Evolutionary conservation across 2,329 filamentous ascomycete genomes (phyloP), one percentile per base, ranked within the genome.

Genomic region (Fusarium sp.): DNA sequence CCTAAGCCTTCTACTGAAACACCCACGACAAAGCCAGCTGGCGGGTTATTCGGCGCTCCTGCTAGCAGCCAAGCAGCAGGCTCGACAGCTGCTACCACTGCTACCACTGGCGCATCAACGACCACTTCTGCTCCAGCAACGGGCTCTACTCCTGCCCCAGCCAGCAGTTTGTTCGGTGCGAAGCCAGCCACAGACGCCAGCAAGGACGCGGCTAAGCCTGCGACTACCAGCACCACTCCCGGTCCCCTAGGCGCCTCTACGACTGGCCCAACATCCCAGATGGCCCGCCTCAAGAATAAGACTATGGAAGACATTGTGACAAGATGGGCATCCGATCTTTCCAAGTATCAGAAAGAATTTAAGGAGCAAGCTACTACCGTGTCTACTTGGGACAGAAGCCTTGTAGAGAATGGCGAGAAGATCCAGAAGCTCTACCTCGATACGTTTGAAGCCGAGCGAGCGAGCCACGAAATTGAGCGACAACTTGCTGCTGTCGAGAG

Each of bases 281-380:
- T 97, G 76, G 96, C 95, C 6, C 91, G 96, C 29, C 86, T 99
- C 40, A 97, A 97, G 85, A 97, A 98, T 81, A 98, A 97, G 83
- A 97, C 95, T 1, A 98, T 99, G 92, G 96, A 99, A 77, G 96
- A 99, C 79, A 98, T 99, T 70, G 94, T 99, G 72, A 98, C 94
- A 6, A 90, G 94, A 32, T 99, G 96, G 96, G 96, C 96, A 3
- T 94, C 94, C 0, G 96, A 98, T 77, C 85, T 99, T 52, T 92
- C 94, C 56, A 97, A 97, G 77, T 98, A 99, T 78, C 95, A 98
- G 77, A 97, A 97, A 79, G 94, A 97, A 63, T 99, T 98, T 83
- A 94, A 97, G 78, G 88, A 91, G 34, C 94, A 98, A 79, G 95
- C 97, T 7, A 88, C 90, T 66, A 92, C 94, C 70, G 93, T 98